Evolutionary conservation across 495 filamentous ascomycete species (phyloP), one percentile per base, ranked within the genome.

Genomic region (Xylaria telfairii): DNA sequence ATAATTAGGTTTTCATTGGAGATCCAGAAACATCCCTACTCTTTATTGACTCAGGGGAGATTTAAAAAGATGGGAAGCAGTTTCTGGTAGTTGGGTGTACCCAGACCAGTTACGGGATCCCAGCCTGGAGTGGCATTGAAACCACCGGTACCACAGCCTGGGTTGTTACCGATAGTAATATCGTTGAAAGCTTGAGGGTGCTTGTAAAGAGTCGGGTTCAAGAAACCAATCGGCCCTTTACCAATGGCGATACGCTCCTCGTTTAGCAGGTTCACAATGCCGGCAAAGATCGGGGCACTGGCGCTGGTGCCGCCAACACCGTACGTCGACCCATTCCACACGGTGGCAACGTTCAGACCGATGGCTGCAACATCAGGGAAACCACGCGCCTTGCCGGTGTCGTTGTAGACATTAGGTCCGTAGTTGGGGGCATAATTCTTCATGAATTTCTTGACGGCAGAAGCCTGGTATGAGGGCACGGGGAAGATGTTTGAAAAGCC

Each of bases 401-500:
- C 66, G 70, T 79, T 92, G 0, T 80, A 75, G 19, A 80, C 76
- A 79, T 93, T 92, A 6, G 74, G 74, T 13, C 73, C 77, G 62
- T 80, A 88, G 62, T 75, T 75, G 68, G 49, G 84, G 30, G 78
- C 89, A 3, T 89, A 78, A 2, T 76, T 77, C 17, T 74, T 44
- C 3, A 95, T 82, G 79, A 91, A 95, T 0, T 67, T 69, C 6
- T 75, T 65, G 1, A 95, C 89, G 0, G 87, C 89, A 0, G 68
- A 69, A 17, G 87, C 73, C 74, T 94, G 92, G 78, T 88, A 94
- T 10, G 72, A 69, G 0, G 92, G 91, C 8, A 87, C 86, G 0
- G 80, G 60, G 81, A 89, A 93, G 64, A 86, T 83, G 75, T 90
- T 87, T 65, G 86, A 89, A 83, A 95, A 94, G 17, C 92, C 92